Evolutionary conservation across 257 asterid species (phyloP).

Genomic region (Solanum virginianum): DNA sequence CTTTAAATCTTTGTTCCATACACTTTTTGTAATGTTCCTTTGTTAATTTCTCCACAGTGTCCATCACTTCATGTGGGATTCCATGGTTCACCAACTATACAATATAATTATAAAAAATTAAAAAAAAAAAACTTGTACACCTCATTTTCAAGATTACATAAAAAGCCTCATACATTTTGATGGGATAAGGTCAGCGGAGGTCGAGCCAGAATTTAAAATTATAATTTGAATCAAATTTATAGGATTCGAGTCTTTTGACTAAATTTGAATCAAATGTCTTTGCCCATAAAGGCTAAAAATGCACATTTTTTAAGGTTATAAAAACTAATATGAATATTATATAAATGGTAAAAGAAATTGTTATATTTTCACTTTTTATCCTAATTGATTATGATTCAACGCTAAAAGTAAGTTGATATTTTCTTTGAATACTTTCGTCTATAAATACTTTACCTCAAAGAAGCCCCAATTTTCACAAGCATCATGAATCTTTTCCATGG

Average conservation of each 20-base stretch:
- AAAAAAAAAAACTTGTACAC: neutral
- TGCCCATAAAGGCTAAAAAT: fast-evolving
- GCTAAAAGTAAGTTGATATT: neutral
- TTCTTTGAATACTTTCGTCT: neutral
- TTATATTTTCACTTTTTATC: neutral
- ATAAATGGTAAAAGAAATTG: neutral
- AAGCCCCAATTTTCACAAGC: conserved; percentile 19
- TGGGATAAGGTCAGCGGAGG: neutral
- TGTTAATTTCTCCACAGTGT: conserved; percentile 45
- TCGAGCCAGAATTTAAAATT: neutral
- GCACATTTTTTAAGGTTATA: neutral
- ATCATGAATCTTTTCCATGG: conserved; percentile 5
- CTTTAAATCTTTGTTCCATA: conserved; percentile 38
- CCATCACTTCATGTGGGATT: conserved; percentile 43
- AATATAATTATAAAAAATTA: neutral
- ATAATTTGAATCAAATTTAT: neutral
- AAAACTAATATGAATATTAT: neutral
- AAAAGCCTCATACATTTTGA: neutral
- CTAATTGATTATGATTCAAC: neutral
- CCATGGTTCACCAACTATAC: conserved; percentile 57
- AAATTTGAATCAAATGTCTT: neutral
- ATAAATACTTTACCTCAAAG: conserved; percentile 4
- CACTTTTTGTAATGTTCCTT: conserved; percentile 46
- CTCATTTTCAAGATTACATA: neutral
- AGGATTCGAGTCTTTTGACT: neutral